These are phyloP conservation scores for Aspergillus indologenus DNA, from an alignment of 495 filamentous ascomycete species.

Conservation along the genomic window DNA sequence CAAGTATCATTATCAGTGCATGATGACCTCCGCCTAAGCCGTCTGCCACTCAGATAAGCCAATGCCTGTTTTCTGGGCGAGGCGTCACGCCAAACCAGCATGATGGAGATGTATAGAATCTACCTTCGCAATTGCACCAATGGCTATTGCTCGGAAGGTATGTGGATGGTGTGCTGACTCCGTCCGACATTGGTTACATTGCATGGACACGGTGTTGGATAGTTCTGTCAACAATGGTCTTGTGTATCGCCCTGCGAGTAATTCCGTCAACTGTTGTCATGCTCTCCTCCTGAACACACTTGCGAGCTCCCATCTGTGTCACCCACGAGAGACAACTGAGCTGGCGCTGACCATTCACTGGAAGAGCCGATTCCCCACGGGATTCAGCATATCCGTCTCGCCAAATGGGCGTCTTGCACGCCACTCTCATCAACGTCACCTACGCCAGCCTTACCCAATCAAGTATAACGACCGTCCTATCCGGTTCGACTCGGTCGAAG, in stretches of 20 bases:
- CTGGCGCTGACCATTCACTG: slow-evolving; percentile 5
- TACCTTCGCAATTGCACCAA: background rate
- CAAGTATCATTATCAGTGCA: background rate
- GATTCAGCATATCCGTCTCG: slow-evolving; percentile 3
- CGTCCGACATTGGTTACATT: slow-evolving; percentile 17
- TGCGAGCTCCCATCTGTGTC: slow-evolving; percentile 2
- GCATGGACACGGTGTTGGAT: slow-evolving; percentile 10
- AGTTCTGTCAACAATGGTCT: slow-evolving; percentile 9
- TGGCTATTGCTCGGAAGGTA: slow-evolving; percentile 3
- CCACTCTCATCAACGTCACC: slow-evolving; percentile 1
- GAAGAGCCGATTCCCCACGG: slow-evolving; percentile 3
- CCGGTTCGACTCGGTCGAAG: background rate
- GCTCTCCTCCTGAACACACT: background rate
- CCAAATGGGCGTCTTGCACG: slow-evolving; percentile 3
- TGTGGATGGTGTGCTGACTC: slow-evolving; percentile 4
- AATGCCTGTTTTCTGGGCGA: background rate
- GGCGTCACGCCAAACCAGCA: background rate
- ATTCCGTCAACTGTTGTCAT: slow-evolving; percentile 1
- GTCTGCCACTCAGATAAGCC: background rate
- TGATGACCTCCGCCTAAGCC: background rate
- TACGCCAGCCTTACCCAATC: background rate
- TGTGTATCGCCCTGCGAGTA: slow-evolving; percentile 1
- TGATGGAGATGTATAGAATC: background rate
- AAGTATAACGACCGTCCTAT: slow-evolving; percentile 4
- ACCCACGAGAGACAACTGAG: slow-evolving; percentile 1